Evolutionary conservation across 1,284 basidiomycete species (phyloP), one percentile per base, ranked within the genome.

Genomic region (Heterobasidion parviporum): DNA sequence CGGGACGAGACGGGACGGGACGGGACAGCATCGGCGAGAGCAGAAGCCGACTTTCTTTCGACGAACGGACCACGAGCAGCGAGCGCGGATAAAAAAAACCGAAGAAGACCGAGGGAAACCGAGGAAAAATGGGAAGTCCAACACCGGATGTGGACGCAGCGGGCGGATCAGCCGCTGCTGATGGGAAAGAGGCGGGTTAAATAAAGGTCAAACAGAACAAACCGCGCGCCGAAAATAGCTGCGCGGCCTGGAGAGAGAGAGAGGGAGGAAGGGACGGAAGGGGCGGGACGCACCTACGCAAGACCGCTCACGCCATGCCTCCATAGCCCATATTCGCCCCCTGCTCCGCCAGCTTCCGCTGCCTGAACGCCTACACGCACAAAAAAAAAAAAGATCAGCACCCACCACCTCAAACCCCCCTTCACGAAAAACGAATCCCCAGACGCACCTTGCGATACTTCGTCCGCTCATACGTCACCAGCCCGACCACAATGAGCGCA

Each of bases 391-490:
- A 53, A 3, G 38, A 41, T 41, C 38, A 41, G n/a, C n/a, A 16
- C 44, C 1, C 8, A 8, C n/a, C 9, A n/a, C n/a, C n/a, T n/a
- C n/a, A n/a, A n/a, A n/a, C n/a, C n/a, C n/a, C n/a, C n/a, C n/a
- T n/a, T n/a, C n/a, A n/a, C n/a, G n/a, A n/a, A n/a, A n/a, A n/a
- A n/a, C n/a, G n/a, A n/a, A n/a, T 33, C 16, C 20, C 32, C 44
- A 52, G 43, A 71, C 76, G 52, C 54, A 87, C 87, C 80, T 81
- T 89, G 74, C 89, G 83, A 67, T 89, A 87, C 69, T 85, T 88
- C 34, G 87, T 83, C 53, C 89, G 79, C 74, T 92, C 89, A 65
- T 85, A 89, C 20, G 89, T 92, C 57, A 91, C 89, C 64, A 89
- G 72, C 54, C 79, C 84, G 59, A 92, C 86, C n/a, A 87, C 82